A percentile compares a stretch with the other conserved stretches of the same genome.
Evolutionary conservation across 164 flowering plant species (phyloP).

Genomic region (Macadamia tetraphylla): DNA sequence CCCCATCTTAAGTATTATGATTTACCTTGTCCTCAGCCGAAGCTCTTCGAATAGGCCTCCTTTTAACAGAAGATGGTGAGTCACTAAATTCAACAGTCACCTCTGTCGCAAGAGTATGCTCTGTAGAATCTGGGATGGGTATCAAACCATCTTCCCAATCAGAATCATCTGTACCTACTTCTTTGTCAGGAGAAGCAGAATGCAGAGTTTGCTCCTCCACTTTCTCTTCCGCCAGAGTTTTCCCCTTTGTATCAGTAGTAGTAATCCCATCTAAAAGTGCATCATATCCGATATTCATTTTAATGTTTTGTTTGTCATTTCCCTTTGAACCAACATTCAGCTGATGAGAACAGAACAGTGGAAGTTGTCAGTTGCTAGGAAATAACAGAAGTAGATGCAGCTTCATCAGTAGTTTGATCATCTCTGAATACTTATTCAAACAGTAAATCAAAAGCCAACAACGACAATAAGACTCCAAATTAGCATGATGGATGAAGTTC

Average conservation of each 20-base stretch:
- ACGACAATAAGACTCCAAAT: not conserved
- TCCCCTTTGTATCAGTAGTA: conserved; percentile 10
- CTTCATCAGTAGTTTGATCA: not conserved
- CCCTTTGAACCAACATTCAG: conserved; percentile 14
- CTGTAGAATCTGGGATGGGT: conserved; percentile 16
- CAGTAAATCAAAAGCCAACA: not conserved
- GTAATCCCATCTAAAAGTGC: conserved; percentile 7
- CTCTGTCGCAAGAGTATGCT: conserved; percentile 17
- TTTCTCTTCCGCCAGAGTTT: conserved; percentile 7
- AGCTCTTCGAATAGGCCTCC: conserved; percentile 51
- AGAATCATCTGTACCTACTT: conserved; percentile 45
- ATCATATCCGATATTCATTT: conserved; percentile 6
- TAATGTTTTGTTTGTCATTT: conserved; percentile 10
- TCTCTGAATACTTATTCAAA: not conserved
- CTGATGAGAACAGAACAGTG: conserved; percentile 17
- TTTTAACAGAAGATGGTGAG: conserved; percentile 34
- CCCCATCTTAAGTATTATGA: not conserved
- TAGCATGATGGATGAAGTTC: not conserved
- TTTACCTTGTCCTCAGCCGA: conserved; percentile 80
- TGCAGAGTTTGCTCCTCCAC: conserved; percentile 10
- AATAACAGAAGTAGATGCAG: not conserved
- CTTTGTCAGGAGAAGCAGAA: conserved; percentile 8
- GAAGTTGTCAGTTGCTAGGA: not conserved
- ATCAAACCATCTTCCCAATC: conserved; percentile 84
- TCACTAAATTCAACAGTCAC: conserved; percentile 56